These are phyloP conservation scores for Rhodotorula sp. DNA, from an alignment of 1,284 basidiomycete genomes.

Conservation along the genomic window DNA sequence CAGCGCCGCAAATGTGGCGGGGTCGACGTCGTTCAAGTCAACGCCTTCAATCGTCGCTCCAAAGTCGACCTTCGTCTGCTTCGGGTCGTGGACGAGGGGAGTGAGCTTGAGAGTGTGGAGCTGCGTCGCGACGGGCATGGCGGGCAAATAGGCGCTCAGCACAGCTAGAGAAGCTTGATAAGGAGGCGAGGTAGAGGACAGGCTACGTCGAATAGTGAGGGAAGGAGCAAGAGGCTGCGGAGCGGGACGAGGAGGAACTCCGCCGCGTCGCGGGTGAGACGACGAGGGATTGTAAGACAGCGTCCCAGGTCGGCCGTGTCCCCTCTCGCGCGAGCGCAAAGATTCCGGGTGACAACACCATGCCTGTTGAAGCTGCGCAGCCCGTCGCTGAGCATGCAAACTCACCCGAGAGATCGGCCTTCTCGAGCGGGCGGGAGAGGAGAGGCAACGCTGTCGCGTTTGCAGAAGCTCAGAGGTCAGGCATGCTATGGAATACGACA, in stretches of 20 bases:
- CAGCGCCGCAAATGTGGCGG: slow-evolving; percentile 2
- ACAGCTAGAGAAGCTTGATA: too few relatives aligned
- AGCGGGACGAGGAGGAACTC: too few relatives aligned
- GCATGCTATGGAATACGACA: not conserved
- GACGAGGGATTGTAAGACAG: too few relatives aligned
- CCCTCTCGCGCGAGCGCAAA: too few relatives aligned
- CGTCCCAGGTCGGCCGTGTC: too few relatives aligned
- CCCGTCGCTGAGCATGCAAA: not conserved
- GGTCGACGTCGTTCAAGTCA: slow-evolving; percentile 14
- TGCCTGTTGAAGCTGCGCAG: too few relatives aligned
- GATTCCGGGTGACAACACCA: too few relatives aligned
- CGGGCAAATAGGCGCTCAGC: too few relatives aligned
- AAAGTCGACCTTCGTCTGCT: slow-evolving; percentile 14
- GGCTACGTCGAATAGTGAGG: too few relatives aligned
- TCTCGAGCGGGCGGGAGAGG: not conserved
- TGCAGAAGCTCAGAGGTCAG: not conserved
- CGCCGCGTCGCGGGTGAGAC: not conserved
- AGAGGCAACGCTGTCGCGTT: not conserved
- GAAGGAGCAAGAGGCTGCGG: too few relatives aligned
- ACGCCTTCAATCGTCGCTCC: slow-evolving; percentile 3
- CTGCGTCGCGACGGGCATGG: not conserved
- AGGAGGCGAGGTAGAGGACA: too few relatives aligned
- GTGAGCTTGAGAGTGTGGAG: not conserved
- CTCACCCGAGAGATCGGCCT: not conserved
- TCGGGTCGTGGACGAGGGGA: slow-evolving; percentile 12